These are phyloP conservation scores for Monosporascus cannonballus DNA, from an alignment of 2,329 filamentous ascomycete genomes.

Conservation along the genomic window DNA sequence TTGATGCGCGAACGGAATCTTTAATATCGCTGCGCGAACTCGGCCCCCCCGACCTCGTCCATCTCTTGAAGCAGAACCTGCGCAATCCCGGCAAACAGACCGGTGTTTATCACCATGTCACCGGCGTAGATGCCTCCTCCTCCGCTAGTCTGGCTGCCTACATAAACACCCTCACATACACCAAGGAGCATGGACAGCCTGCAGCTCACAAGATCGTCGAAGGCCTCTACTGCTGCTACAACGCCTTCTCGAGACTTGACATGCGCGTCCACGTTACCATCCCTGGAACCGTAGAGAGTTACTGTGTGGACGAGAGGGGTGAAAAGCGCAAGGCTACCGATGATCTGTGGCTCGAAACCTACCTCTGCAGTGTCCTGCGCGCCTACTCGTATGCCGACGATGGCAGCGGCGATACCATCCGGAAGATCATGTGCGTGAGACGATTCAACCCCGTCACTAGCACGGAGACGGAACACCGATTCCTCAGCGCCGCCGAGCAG, in stretches of 20 bases:
- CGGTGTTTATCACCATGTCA: slow-evolving; percentile 96
- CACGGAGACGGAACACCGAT: slow-evolving; percentile 96
- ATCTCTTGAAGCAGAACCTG: slow-evolving; percentile 73
- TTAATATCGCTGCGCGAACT: slow-evolving; percentile 83
- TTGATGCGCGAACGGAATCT: slow-evolving; percentile 88
- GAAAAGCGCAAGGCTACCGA: slow-evolving; percentile 92
- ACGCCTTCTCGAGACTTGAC: slow-evolving; percentile 95
- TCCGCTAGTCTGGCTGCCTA: slow-evolving; percentile 96
- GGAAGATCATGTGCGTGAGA: slow-evolving; percentile 94
- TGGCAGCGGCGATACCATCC: slow-evolving; percentile 87
- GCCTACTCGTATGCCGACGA: slow-evolving; percentile 97
- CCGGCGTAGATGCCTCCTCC: slow-evolving; percentile 92
- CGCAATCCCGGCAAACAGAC: slow-evolving; percentile 62
- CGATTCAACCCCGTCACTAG: slow-evolving; percentile 97
- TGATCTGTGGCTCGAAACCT: slow-evolving; percentile 94
- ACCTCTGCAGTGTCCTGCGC: slow-evolving; percentile 87
- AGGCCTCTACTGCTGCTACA: slow-evolving; percentile 97
- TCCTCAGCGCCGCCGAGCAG: slow-evolving; percentile 87
- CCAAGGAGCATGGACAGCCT: slow-evolving; percentile 69
- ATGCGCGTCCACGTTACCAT: slow-evolving; percentile 99
- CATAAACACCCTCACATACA: slow-evolving; percentile 92
- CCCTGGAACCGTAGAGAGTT: slow-evolving; percentile 91
- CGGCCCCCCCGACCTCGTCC: slow-evolving; percentile 90
- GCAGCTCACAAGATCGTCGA: slow-evolving; percentile 80
- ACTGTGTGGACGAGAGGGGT: slow-evolving; percentile 93